Evolutionary conservation across 148 eudicot species (phyloP).

Genomic region (Diospyros kaki): DNA sequence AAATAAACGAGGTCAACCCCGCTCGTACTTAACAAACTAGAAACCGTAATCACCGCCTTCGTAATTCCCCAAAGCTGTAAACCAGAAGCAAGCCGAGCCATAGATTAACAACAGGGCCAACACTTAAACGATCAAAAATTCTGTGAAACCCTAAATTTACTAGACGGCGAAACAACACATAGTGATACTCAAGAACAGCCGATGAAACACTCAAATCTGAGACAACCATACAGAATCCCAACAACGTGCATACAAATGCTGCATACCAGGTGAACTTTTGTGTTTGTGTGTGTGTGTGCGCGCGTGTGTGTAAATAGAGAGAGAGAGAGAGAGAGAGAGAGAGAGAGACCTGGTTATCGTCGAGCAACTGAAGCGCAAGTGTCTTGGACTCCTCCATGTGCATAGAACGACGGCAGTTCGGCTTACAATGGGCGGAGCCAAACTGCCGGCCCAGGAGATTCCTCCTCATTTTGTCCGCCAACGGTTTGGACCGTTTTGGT

Average conservation of each 20-base stretch:
- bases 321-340: constrained; percentile 11
- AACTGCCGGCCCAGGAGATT: background rate
- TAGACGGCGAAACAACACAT: background rate
- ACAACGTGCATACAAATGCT: background rate
- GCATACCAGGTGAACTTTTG: no score
- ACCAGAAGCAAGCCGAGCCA: background rate
- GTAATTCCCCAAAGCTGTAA: background rate
- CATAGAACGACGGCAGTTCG: no score
- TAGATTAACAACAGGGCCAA: background rate
- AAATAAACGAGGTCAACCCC: background rate
- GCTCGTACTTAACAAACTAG: background rate
- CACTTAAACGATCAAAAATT: background rate
- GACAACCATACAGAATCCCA: background rate
- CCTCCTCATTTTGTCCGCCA: background rate
- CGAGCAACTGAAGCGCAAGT: background rate
- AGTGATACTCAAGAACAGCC: background rate
- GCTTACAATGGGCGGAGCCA: no score
- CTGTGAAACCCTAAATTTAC: background rate
- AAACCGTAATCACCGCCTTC: background rate
- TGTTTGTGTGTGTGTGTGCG: background rate
- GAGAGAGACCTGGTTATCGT: constrained; percentile 6
- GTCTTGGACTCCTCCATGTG: no score
- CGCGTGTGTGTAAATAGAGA: background rate
- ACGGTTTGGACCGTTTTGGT: no score
- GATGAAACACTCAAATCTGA: background rate